Evolutionary conservation across 139 green algal genomes (phyloP).

Genomic region (Tetraselmis chui): DNA sequence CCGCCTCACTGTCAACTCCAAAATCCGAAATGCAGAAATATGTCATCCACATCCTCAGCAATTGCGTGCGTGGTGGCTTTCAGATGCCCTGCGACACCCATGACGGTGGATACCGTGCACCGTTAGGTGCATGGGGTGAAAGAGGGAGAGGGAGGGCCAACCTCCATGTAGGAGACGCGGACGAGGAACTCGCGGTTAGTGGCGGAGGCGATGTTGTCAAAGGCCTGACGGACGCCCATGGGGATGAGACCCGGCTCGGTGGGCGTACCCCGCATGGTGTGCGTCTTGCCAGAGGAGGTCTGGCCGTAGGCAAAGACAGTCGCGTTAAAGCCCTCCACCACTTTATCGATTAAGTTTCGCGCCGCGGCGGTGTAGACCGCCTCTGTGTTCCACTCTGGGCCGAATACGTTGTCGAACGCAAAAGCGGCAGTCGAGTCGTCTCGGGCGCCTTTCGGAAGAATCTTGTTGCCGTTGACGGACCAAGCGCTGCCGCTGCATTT

Average conservation of each 20-base stretch:
- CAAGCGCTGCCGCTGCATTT: slow-evolving; percentile 44
- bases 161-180: slow-evolving; percentile 95
- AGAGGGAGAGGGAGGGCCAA: background rate
- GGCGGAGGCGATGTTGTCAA: slow-evolving; percentile 53
- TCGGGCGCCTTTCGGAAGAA: slow-evolving; percentile 3
- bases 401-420: slow-evolving; percentile 72
- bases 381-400: slow-evolving; percentile 33
- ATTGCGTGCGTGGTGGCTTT: background rate
- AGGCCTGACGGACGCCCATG: slow-evolving; percentile 73
- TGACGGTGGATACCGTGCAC: background rate
- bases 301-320: slow-evolving; percentile 97
- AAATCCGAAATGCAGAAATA: too few relatives aligned
- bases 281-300: slow-evolving; percentile 90
- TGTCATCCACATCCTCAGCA: background rate
- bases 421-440: slow-evolving; percentile 40
- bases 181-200: slow-evolving; percentile 83
- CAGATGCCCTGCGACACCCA: background rate
- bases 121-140: background rate
- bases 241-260: slow-evolving; percentile 74
- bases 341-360: slow-evolving; percentile 54
- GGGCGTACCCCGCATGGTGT: slow-evolving; percentile 83
- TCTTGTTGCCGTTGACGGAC: slow-evolving; percentile 52
- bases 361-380: slow-evolving; percentile 66
- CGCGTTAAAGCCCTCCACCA: slow-evolving; percentile 81
- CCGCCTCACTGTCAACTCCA: too few relatives aligned